A percentile compares a stretch with the other conserved stretches of the same genome.
Conservation (phyloP, 257 asterid genomes). For the Rhazya stricta region DNA sequence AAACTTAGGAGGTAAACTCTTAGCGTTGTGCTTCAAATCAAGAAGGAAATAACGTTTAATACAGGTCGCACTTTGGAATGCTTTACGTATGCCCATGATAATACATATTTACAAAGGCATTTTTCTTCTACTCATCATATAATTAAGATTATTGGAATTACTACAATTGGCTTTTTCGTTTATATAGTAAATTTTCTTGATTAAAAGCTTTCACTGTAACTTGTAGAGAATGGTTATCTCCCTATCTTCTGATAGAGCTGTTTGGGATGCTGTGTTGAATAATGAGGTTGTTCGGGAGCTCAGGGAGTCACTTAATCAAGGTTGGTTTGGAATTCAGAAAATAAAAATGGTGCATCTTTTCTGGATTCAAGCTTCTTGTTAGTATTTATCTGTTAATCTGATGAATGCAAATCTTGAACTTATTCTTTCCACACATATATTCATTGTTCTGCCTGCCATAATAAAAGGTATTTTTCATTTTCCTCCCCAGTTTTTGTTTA, state of each 20-base stretch:
- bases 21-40: background rate
- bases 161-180: background rate
- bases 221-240: conserved; percentile 65
- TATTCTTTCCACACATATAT: background rate
- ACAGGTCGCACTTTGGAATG: background rate
- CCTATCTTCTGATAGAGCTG: conserved; percentile 63
- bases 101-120: background rate
- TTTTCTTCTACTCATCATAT: no score
- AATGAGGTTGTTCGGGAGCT: conserved; percentile 65
- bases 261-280: conserved; percentile 77
- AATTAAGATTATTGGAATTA: no score
- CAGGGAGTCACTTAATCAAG: conserved; percentile 43
- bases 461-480: background rate
- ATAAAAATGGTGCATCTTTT: background rate
- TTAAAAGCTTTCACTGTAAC: background rate
- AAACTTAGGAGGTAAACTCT: background rate
- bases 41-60: background rate
- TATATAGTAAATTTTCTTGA: background rate
- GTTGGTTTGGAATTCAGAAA: conserved; percentile 20
- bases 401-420: background rate
- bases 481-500: background rate
- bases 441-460: background rate
- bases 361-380: background rate
- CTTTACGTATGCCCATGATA: background rate
- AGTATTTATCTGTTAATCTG: background rate